These are phyloP conservation scores for Carnegiea gigantea DNA, from an alignment of 179 eudicot species.

Conservation along the genomic window DNA sequence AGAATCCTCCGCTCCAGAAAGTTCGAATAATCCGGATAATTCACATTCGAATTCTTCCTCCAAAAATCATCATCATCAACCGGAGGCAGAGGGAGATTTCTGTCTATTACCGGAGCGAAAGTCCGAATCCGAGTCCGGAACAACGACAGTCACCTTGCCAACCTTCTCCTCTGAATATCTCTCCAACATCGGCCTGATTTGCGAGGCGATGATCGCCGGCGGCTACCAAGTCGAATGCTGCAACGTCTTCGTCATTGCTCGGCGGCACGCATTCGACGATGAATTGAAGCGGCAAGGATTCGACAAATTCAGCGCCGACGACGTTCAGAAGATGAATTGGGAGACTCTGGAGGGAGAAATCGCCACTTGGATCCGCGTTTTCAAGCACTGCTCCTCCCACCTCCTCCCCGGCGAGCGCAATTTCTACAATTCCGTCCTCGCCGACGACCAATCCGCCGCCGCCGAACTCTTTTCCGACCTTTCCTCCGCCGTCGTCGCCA, in stretches of 20 bases:
- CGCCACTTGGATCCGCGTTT: conserved; percentile 46
- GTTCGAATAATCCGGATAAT: neutral
- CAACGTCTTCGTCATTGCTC: conserved; percentile 42
- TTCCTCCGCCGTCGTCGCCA: conserved; percentile 27
- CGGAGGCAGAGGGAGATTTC: conserved; percentile 18
- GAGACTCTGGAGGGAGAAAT: conserved; percentile 56
- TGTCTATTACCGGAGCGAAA: conserved; percentile 20
- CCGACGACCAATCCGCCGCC: conserved; percentile 13
- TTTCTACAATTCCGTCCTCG: conserved; percentile 36
- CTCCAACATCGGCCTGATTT: conserved; percentile 35
- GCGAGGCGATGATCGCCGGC: conserved; percentile 45
- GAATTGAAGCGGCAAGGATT: conserved; percentile 44
- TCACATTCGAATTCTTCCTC: conserved; percentile 15
- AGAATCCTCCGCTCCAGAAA: conserved; percentile 26
- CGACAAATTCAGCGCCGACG: conserved; percentile 64
- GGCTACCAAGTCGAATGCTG: conserved; percentile 66
- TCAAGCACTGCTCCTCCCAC: conserved; percentile 40
- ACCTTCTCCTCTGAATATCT: conserved; percentile 45
- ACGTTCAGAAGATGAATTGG: conserved; percentile 75
- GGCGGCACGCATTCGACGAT: conserved; percentile 55
- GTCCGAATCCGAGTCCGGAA: neutral
- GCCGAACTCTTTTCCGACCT: conserved; percentile 23
- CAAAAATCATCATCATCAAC: conserved; percentile 9
- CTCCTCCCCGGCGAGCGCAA: conserved; percentile 44
- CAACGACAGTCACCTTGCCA: conserved; percentile 30